These are phyloP conservation scores for Cyclotella sp. DNA, from an alignment of 108 stramenopile genomes.

Conservation along the genomic window DNA sequence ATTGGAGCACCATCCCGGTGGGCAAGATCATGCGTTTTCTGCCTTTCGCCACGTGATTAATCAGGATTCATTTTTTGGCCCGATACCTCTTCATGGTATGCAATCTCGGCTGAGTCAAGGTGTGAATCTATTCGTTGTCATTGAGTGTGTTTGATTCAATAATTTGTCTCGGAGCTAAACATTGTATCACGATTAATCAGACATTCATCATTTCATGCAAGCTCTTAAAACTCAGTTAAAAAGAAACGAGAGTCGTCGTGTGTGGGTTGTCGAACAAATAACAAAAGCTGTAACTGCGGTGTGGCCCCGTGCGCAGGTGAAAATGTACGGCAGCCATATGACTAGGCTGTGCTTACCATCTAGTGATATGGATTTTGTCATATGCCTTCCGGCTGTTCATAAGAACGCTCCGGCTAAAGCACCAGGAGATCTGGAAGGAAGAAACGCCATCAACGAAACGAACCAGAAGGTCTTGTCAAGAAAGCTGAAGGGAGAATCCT, in stretches of 20 bases:
- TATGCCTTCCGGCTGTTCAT: constrained; percentile 93
- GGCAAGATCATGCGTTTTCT: constrained; percentile 33
- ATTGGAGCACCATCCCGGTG: constrained; percentile 55
- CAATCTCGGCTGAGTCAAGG: constrained; percentile 76
- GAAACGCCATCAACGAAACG: constrained; percentile 95
- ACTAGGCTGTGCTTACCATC: constrained; percentile 86
- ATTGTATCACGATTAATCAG: neutral
- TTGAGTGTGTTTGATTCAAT: no score
- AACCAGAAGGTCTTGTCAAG: constrained; percentile 91
- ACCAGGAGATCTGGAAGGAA: constrained; percentile 92
- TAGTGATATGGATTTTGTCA: constrained; percentile 94
- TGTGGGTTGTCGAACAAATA: constrained; percentile 64
- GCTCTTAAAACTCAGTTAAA: constrained; percentile 55
- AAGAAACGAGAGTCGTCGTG: constrained; percentile 61
- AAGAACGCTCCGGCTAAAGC: constrained; percentile 88
- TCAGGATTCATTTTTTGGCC: constrained; percentile 43
- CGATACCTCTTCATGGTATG: constrained; percentile 53
- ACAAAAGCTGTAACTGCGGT: constrained; percentile 68
- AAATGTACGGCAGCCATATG: constrained; percentile 88
- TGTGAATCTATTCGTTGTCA: constrained; percentile 18
- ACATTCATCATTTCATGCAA: constrained; percentile 60
- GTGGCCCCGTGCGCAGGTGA: constrained; percentile 87
- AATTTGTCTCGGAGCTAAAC: neutral
- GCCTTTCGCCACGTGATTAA: constrained; percentile 25
- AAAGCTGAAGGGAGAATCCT: constrained; percentile 86